Base-by-base conservation (phyloP, 2,329 filamentous ascomycete genomes). In the Monosporascus sp. region DNA sequence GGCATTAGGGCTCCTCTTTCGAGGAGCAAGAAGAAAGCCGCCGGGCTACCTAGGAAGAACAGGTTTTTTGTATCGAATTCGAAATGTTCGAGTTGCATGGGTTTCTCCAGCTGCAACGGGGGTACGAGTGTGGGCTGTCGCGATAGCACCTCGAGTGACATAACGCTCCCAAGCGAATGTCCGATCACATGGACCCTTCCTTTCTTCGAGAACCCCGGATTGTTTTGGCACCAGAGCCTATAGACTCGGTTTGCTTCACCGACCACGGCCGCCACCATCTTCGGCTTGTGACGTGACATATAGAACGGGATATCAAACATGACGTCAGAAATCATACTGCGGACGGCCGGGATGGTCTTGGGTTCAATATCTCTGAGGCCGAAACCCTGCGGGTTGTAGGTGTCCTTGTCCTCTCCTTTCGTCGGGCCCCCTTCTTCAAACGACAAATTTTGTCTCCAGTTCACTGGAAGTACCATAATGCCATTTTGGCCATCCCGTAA, bases 221-320 rank as follows among this genome's bases (percentile, higher is more conserved):
- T 97, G 67, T 97, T 97, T 47, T 81, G 80, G 65, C 92, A 97
- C 94, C 94, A 99, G 1, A 97, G 79, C 18, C 89, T 83, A 67
- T 96, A 97, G n/a, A 99, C 89, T 5, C 93, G 83, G 65, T 99
- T 99, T 7, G 94, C 93, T 73, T 99, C 94, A 54, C 81, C 81
- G 41, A 96, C 86, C 48, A 97, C 85, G 1, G 94, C 92, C 44
- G 86, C 81, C 49, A 96, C 88, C 92, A 99, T 97, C 70, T 91
- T 96, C 4, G 87, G 83, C 65, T 97, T 96, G 72, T 97, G 93
- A 54, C 95, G 89, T 0, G 93, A 97, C 73, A 99, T 86, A 72
- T 97, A 99, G 67, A 96, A 97, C 0, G 94, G 94, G 49, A 99
- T 93, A 67, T 99, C 94, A 49, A 97, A 87, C 90, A 99, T 97